Evolutionary conservation across 371 early-diverging fungal species (phyloP).

Genomic region (Lichtheimia hyalospora): DNA sequence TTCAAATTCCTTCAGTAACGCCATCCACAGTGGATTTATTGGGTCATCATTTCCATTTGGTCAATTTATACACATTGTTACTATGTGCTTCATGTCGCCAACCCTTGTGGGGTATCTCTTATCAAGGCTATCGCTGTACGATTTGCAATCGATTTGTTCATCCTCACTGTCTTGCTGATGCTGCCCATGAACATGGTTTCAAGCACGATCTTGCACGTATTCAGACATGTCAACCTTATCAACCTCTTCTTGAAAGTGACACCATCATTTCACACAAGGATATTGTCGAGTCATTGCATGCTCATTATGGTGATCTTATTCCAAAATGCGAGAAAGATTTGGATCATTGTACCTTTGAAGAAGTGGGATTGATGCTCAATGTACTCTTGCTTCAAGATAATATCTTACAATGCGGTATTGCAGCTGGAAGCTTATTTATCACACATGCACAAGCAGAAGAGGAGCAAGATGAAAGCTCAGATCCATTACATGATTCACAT

Average conservation of each 20-base stretch:
- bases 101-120: conserved; percentile 59
- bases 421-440: conserved; percentile 42
- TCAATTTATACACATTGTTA: conserved; percentile 57
- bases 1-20: neutral
- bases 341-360: conserved; percentile 32
- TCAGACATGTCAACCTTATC: conserved; percentile 28
- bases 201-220: conserved; percentile 7
- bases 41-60: conserved; percentile 52
- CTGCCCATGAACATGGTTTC: conserved; percentile 15
- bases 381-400: conserved; percentile 37
- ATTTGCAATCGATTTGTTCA: conserved; percentile 56
- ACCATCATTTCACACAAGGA: conserved; percentile 21
- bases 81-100: conserved; percentile 51
- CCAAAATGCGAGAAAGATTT: conserved; percentile 20
- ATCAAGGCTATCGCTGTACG: conserved; percentile 56
- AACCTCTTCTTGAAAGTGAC: conserved; percentile 31
- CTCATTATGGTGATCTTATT: conserved; percentile 27
- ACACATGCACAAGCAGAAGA: neutral
- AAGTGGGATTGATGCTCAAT: conserved; percentile 35
- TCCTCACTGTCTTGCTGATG: conserved; percentile 33
- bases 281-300: conserved; percentile 15
- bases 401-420: conserved; percentile 40
- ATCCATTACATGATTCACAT: neutral
- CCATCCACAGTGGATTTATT: conserved; percentile 9
- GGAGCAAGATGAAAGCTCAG: conserved; percentile 12